Conservation (phyloP, 139 green algal genomes). For the Parachlorella kessleri region DNA sequence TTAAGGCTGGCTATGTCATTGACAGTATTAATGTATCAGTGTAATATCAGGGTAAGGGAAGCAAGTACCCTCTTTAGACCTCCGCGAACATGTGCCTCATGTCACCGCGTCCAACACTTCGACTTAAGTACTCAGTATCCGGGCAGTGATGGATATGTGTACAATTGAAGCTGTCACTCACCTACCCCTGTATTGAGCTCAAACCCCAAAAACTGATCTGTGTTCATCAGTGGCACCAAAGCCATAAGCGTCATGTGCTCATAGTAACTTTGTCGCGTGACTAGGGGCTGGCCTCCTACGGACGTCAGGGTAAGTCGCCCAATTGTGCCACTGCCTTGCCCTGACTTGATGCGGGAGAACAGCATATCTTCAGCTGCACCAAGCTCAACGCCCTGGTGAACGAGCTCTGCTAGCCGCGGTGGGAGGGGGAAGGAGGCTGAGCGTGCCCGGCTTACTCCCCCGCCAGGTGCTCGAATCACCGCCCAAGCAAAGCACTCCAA, state of each 20-base stretch:
- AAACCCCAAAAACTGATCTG: slow-evolving; percentile 34
- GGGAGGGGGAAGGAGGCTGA: slow-evolving; percentile 38
- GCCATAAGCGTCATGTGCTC: slow-evolving; percentile 43
- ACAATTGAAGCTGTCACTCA: no score
- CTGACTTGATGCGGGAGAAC: slow-evolving; percentile 34
- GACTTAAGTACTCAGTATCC: no score
- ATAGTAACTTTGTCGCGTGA: slow-evolving; percentile 48
- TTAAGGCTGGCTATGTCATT: no score
- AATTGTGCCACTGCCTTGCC: slow-evolving; percentile 36
- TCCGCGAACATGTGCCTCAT: no score
- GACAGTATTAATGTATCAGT: no score
- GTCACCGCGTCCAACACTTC: no score
- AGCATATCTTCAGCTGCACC: slow-evolving; percentile 43
- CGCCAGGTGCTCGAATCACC: slow-evolving; percentile 14
- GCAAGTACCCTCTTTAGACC: no score
- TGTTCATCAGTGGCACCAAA: slow-evolving; percentile 51
- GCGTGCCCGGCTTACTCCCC: neutral
- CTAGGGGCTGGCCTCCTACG: neutral
- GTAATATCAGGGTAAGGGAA: no score
- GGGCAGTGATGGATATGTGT: no score
- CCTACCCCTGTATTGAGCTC: no score
- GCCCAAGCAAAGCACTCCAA: slow-evolving; percentile 27
- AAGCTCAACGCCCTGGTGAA: slow-evolving; percentile 43
- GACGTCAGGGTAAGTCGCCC: slow-evolving; percentile 25
- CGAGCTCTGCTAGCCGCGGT: slow-evolving; percentile 17